Base-by-base conservation (phyloP, 2,329 filamentous ascomycete genomes). In the Gliomastix tumulicola region DNA sequence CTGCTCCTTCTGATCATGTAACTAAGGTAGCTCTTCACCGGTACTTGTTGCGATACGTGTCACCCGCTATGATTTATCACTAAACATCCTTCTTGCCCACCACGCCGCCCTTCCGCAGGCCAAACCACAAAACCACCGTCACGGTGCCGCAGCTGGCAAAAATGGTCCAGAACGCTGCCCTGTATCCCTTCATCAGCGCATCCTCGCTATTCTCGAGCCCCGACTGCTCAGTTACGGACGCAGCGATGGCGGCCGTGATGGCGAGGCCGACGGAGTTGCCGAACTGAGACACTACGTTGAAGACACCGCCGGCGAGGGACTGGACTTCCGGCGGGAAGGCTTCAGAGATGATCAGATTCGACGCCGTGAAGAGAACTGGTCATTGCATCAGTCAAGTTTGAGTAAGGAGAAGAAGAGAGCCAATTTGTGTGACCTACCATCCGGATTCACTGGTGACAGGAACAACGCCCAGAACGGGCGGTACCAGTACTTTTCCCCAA, bases 281-380 rank as follows among this genome's bases (percentile, higher is more conserved):
- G 38, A 81, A 71, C 38, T 79, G 74, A 1, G 65, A 63, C 1
- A 74, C 62, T 3, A 71, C 75, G 36, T 74, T 78, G 53, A 80
- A 80, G 0, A 80, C 71, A 0, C 69, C 75, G 0, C 76, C 76
- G 0, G 74, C 76, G 1, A 81, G 59, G 0, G 69, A 74, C 39
- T 81, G 76, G 3, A 65, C 68, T 15, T 72, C 58, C 0, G 63
- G 54, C 0, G 73, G 71, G 40, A 78, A 78, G 2, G 63, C 67
- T 19, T 73, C 66, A 0, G 68, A 67, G 4, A 79, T 69, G 4
- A 78, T 60, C 2, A 79, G 59, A 30, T 69, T 63, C 0, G 66
- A 71, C 0, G 77, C 66, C 0, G 71, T 79, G 45, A 76, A 79
- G 1, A 79, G 56, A 0, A 73, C 68, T 53, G 31, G 3, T n/a